Base-by-base conservation (phyloP, 2,329 filamentous ascomycete genomes). In the Colletotrichum magnum region DNA sequence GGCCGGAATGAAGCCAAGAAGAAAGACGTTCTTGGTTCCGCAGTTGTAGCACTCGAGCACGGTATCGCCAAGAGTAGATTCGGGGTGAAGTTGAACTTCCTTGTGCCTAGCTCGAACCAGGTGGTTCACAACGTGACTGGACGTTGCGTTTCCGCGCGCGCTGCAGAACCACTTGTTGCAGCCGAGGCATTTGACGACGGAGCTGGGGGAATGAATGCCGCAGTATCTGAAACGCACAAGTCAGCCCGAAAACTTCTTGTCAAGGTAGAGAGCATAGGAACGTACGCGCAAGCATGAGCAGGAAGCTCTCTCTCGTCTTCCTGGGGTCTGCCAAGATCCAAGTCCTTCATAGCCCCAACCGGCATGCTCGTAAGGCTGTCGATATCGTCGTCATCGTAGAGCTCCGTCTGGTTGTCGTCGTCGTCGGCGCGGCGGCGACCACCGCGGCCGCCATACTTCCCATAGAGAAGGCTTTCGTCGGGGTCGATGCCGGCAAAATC, bases 111-210 rank as follows among this genome's bases (percentile, higher is more conserved):
- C 95, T 77, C 97, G 93, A 70, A 99, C 96, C 41, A 99, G 90
- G 79, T 99, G 96, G 80, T 98, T 98, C 83, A 99, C 94, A 75
- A 99, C 98, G 79, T 99, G 96, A 41, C 95, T 97, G 28, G 95
- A 98, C 59, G 94, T 97, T 18, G 95, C 95, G 81, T 98, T 99
- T 74, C 96, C 95, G 76, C 95, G 93, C 69, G 95, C 95, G 81
- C 95, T 98, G 83, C 96, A 99, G 80, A 99, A 99, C 96, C 96
- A 99, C 80, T 98, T 99, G 85, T 90, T 95, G 85, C 96, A 99
- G 70, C 92, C 89, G 70, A 99, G 87, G 78, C 96, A 99, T 83
- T 98, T 98, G 75, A 99, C 96, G 66, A 99, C 97, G 73, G 93
- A 96, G 78, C 93, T 92, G 2, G 96, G 92, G 68, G 97, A 97